Evolutionary conservation across 441 rosid species (phyloP).

Genomic region (Populus hybrid): DNA sequence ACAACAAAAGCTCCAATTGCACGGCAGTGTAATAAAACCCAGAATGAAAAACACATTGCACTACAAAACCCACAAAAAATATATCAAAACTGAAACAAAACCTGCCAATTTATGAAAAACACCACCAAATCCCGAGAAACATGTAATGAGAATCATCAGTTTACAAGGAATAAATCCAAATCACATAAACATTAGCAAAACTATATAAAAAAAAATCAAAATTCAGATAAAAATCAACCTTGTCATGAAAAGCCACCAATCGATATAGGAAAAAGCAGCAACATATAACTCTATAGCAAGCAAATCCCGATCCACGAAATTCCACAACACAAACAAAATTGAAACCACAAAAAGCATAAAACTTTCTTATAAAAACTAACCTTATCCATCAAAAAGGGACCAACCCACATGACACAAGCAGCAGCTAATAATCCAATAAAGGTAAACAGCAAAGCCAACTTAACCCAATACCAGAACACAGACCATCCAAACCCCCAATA

Average conservation of each 20-base stretch:
- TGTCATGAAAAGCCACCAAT: constrained; percentile 62
- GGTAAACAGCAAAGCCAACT: constrained; percentile 42
- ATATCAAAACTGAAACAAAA: constrained; percentile 3
- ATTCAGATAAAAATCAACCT: constrained; percentile 32
- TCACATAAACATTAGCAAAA: background rate
- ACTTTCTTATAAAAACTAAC: constrained; percentile 31
- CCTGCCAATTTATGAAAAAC: constrained; percentile 3
- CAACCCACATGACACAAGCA: constrained; percentile 82
- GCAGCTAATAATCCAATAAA: constrained; percentile 60
- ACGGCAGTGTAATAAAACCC: background rate
- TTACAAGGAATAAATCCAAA: background rate
- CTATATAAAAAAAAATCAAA: background rate
- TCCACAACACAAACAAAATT: background rate
- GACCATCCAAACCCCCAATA: constrained; percentile 31
- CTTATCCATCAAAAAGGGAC: constrained; percentile 91
- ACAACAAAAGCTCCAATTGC: background rate
- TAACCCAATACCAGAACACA: constrained; percentile 67
- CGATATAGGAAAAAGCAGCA: constrained; percentile 47
- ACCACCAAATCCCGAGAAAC: background rate
- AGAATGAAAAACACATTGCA: background rate
- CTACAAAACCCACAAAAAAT: background rate
- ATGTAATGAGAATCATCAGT: background rate
- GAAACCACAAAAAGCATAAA: background rate
- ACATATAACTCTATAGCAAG: background rate
- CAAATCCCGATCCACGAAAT: background rate